Conservation (phyloP, 768 basidiomycete genomes). For the Russula emetica region DNA sequence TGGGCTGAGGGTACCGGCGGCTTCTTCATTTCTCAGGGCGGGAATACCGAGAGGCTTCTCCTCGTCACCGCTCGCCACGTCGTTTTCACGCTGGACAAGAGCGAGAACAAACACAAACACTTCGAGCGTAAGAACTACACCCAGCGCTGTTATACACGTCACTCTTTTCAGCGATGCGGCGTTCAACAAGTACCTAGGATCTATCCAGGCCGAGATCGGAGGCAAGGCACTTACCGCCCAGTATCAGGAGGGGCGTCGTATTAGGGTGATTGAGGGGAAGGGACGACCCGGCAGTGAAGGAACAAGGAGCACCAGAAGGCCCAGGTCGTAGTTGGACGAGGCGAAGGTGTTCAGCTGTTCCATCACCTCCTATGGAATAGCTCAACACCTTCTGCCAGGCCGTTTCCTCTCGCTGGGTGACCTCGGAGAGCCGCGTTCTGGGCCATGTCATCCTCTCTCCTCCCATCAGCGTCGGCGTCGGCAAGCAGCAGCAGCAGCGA, state of each 20-base stretch:
- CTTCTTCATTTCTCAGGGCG: conserved; percentile 35
- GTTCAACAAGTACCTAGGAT: conserved; percentile 31
- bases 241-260: not conserved
- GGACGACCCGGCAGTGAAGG: not conserved
- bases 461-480: not conserved
- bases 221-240: rapidly evolving
- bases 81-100: conserved; percentile 31
- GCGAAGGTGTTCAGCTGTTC: too few relatives aligned
- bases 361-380: too few relatives aligned
- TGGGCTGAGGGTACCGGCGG: conserved; percentile 34
- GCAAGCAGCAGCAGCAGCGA: too few relatives aligned
- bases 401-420: not conserved
- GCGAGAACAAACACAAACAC: conserved; percentile 1
- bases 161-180: conserved; percentile 33
- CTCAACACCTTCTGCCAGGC: not conserved
- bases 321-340: not conserved
- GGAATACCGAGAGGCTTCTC: conserved; percentile 32
- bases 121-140: conserved; percentile 31
- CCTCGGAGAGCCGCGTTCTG: not conserved
- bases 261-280: not conserved
- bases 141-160: conserved; percentile 32
- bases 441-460: not conserved
- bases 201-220: conserved; percentile 32
- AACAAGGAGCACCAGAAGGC: not conserved
- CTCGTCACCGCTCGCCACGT: conserved; percentile 36